phyloP scores from a whole-genome alignment of 1,284 basidiomycete genomes.

The Apiotrichum gracile region DNA sequence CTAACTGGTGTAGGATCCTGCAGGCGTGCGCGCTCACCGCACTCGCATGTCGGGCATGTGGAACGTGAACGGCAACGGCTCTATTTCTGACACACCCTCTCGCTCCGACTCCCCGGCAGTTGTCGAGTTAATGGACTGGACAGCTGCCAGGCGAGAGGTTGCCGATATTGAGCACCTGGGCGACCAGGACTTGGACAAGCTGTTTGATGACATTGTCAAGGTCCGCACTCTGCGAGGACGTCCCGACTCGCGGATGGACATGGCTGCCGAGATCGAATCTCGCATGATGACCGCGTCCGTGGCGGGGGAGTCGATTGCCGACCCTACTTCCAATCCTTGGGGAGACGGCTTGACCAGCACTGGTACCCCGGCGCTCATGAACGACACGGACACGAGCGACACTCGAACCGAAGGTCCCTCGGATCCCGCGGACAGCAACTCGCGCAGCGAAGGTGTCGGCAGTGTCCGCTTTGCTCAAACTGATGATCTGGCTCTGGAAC shows the following conservation, averaged over 20 bases:
- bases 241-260: constrained; percentile 37
- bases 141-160: constrained; percentile 84
- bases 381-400: constrained; percentile 15
- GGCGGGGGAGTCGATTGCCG: constrained; percentile 29
- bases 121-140: constrained; percentile 79
- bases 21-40: constrained; percentile 76
- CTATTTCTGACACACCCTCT: constrained; percentile 38
- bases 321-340: constrained; percentile 52
- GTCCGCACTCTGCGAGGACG: constrained; percentile 78
- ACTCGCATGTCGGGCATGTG: constrained; percentile 16
- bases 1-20: constrained; percentile 53
- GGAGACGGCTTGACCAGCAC: constrained; percentile 23
- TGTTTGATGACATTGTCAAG: constrained; percentile 72
- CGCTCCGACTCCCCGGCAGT: constrained; percentile 51
- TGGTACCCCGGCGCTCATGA: constrained; percentile 2
- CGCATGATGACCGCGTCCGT: constrained; percentile 15
- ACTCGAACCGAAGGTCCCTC: constrained; percentile 13
- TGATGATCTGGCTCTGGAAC: constrained; percentile 78
- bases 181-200: constrained; percentile 85
- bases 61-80: constrained; percentile 1
- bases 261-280: constrained; percentile 31
- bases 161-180: constrained; percentile 83
- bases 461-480: constrained; percentile 22
- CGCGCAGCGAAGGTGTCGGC: constrained; percentile 3
- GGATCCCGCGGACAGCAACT: constrained; percentile 3